phyloP scores from a whole-genome alignment of 768 basidiomycete species.

The Auricularia sp. region DNA sequence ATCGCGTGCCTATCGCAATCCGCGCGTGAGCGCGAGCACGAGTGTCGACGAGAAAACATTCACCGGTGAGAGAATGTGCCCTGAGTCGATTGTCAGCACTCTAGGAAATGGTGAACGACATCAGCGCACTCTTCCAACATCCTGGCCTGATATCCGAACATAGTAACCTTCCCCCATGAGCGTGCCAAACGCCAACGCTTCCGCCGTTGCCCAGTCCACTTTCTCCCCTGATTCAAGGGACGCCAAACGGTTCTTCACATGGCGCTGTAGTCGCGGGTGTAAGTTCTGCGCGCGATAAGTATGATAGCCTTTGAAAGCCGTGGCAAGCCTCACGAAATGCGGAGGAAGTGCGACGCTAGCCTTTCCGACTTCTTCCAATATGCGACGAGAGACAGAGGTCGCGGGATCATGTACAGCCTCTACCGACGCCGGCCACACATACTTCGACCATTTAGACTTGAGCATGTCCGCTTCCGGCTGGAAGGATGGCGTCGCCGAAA shows the following conservation, averaged over 20 bases:
- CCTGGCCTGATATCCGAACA: conserved; percentile 86
- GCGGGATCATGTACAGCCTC: conserved; percentile 46
- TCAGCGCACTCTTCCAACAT: conserved; percentile 51
- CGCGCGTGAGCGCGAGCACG: conserved; percentile 13
- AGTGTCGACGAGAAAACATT: conserved; percentile 3
- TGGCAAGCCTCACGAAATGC: conserved; percentile 47
- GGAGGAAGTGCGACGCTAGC: conserved; percentile 55
- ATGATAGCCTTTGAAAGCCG: neutral
- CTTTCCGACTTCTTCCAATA: conserved; percentile 49
- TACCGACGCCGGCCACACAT: conserved; percentile 51
- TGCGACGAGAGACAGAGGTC: conserved; percentile 52
- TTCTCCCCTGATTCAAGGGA: conserved; percentile 59
- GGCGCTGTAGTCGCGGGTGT: conserved; percentile 67
- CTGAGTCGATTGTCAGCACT: neutral
- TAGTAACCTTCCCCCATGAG: conserved; percentile 75
- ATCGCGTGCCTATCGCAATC: conserved; percentile 55
- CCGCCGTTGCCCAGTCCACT: conserved; percentile 84
- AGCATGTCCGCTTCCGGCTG: conserved; percentile 46
- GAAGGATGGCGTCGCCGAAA: conserved; percentile 40
- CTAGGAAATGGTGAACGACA: neutral
- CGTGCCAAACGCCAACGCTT: conserved; percentile 84
- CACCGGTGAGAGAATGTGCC: conserved; percentile 81
- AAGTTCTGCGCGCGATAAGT: conserved; percentile 43
- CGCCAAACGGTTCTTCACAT: conserved; percentile 67
- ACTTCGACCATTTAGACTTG: conserved; percentile 53